phyloP scores from a whole-genome alignment of 257 asterid species.

The Knoxia roxburghii region DNA sequence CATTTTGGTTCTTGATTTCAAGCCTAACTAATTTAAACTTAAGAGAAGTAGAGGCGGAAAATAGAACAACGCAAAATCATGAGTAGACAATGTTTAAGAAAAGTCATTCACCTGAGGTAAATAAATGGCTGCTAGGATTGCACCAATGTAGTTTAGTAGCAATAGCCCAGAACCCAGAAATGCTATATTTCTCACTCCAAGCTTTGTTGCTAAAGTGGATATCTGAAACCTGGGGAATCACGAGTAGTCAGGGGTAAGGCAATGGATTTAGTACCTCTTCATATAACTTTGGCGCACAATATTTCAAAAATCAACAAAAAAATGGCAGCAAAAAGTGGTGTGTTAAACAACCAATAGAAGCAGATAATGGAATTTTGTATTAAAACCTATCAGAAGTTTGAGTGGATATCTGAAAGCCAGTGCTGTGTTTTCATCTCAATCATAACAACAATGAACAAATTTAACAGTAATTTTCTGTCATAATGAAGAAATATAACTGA shows the following conservation, averaged over 20 bases:
- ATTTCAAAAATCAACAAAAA: not conserved
- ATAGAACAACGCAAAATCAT: not conserved
- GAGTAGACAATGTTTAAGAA: not conserved
- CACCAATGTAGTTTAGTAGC: constrained; percentile 72
- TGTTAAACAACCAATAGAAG: not conserved
- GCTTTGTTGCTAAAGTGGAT: constrained; percentile 90
- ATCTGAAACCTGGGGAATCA: constrained; percentile 72
- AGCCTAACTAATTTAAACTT: not conserved
- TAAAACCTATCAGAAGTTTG: no score
- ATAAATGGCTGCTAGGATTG: constrained; percentile 72
- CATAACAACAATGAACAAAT: not conserved
- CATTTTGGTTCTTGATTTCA: not conserved
- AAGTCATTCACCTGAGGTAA: constrained; percentile 67
- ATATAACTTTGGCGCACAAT: not conserved
- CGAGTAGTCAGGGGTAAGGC: constrained; percentile 6
- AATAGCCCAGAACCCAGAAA: constrained; percentile 83
- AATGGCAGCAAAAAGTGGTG: not conserved
- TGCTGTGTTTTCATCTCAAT: not conserved
- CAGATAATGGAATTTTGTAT: not conserved
- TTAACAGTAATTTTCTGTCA: not conserved
- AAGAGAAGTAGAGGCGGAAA: not conserved
- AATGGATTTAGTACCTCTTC: not conserved
- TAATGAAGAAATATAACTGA: not conserved
- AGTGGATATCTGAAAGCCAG: no score
- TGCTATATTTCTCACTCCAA: constrained; percentile 92